Evolutionary conservation across 2,329 filamentous ascomycete species (phyloP), one percentile per base, ranked within the genome.

Genomic region (Beauveria sp.): DNA sequence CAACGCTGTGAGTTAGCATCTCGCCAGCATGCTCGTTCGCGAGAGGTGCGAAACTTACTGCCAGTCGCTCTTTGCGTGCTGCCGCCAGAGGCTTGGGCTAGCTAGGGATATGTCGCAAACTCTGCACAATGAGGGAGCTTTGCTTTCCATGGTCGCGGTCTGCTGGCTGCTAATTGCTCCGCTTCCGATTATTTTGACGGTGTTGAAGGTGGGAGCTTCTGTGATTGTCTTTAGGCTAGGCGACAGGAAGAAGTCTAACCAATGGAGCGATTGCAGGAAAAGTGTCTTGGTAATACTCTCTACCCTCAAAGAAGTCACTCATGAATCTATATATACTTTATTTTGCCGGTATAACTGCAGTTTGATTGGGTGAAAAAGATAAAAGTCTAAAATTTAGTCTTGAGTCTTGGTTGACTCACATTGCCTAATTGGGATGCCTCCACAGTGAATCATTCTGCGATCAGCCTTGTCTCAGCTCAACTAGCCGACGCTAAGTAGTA

Each of bases 31-130:
- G 22, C 6, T 9, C 9, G 3, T 18, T 20, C 26, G 38, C 20
- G 31, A 3, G 5, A 26, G 5, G 5, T 50, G 46, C 18, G 31
- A 5, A 5, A 62, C 67, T 8, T 65, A 68, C 67, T 69, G 67
- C 59, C 34, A 64, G 16, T 68, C 67, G 48, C 62, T 68, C 57
- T 69, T 69, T 53, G 66, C 62, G 49, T 69, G 67, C 51, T 66
- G 58, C 52, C 66, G 64, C 66, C 66, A 69, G 10, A 45, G 63
- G 28, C 56, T 57, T 10, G 61, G 28, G 52, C 61, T 65, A 34
- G 59, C 53, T 50, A 69, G 50, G 57, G 64, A 45, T 50, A 65
- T 28, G 38, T 66, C 55, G 52, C 68, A 69, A 12, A 69, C 50
- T 38, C 68, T 62, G 31, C 68, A 69, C 6, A 62, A 43, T 20